Evolutionary conservation across 139 green algal species (phyloP).

Genomic region (Coccomyxa sp.): DNA sequence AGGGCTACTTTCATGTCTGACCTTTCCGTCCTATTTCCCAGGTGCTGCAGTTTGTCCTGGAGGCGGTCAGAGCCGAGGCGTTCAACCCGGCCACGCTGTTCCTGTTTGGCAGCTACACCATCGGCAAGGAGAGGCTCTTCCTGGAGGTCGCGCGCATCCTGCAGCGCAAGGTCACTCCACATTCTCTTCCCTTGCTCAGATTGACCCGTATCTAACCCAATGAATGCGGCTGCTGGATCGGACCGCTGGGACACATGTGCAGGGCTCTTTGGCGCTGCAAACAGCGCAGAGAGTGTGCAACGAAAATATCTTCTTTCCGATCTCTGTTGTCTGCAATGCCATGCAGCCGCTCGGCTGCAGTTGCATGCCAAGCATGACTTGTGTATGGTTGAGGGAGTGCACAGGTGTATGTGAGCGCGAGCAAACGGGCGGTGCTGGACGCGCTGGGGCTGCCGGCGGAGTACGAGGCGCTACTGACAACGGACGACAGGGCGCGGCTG

Average conservation of each 20-base stretch:
- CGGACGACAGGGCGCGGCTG: slow-evolving; percentile 71
- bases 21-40: slow-evolving; percentile 2
- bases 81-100: slow-evolving; percentile 86
- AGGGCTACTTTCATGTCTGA: too few relatives aligned
- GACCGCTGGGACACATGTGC: too few relatives aligned
- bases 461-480: slow-evolving; percentile 65
- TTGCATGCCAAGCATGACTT: too few relatives aligned
- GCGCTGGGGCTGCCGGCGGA: slow-evolving; percentile 55
- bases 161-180: slow-evolving; percentile 38
- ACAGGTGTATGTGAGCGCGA: slow-evolving; percentile 62
- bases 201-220: background rate
- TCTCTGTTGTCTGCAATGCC: too few relatives aligned
- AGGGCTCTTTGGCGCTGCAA: too few relatives aligned
- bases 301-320: too few relatives aligned
- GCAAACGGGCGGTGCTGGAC: slow-evolving; percentile 62
- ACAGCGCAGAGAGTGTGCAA: too few relatives aligned
- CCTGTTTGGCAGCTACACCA: slow-evolving; percentile 84
- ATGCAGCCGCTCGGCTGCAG: too few relatives aligned
- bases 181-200: background rate
- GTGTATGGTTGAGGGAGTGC: too few relatives aligned
- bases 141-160: slow-evolving; percentile 69
- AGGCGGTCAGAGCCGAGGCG: slow-evolving; percentile 67
- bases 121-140: slow-evolving; percentile 91
- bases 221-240: too few relatives aligned
- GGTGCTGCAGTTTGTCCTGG: slow-evolving; percentile 62